Evolutionary conservation across 345 rosid genomes (phyloP).

Genomic region (Lepidium africanum): DNA sequence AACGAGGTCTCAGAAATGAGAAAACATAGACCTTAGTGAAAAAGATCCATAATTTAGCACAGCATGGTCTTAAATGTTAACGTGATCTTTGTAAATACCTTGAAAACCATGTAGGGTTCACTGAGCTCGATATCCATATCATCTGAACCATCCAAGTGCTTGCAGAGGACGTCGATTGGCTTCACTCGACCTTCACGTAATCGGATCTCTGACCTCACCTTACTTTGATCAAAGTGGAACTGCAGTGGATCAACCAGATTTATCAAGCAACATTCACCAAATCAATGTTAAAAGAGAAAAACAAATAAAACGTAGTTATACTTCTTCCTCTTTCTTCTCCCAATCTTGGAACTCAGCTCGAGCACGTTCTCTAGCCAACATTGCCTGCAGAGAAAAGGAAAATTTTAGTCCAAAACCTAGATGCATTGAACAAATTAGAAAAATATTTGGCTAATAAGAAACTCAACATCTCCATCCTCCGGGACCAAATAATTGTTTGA

Average conservation of each 20-base stretch:
- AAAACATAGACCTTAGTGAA: neutral
- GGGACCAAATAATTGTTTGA: neutral
- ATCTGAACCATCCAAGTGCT: slow-evolving; percentile 76
- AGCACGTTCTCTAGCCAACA: slow-evolving; percentile 94
- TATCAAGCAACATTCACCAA: neutral
- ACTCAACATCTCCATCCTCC: neutral
- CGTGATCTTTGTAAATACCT: slow-evolving; percentile 36
- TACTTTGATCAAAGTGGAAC: slow-evolving; percentile 99
- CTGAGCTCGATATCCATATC: slow-evolving; percentile 68
- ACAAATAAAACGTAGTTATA: slow-evolving; percentile 11
- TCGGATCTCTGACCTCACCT: slow-evolving; percentile 81
- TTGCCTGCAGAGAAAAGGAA: slow-evolving; percentile 41
- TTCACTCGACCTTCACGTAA: slow-evolving; percentile 80
- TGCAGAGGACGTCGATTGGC: slow-evolving; percentile 80
- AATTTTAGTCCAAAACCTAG: neutral
- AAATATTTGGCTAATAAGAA: neutral
- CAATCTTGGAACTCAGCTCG: slow-evolving; percentile 95
- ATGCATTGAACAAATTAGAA: neutral
- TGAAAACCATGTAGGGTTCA: slow-evolving; percentile 92
- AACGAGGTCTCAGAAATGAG: neutral
- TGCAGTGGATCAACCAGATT: slow-evolving; percentile 33
- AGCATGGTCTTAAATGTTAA: neutral
- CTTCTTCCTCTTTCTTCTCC: slow-evolving; percentile 99
- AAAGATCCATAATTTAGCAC: neutral
- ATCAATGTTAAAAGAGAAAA: neutral